Conservation (phyloP, 352 stramenopile genomes). For the Phytophthora melonis region DNA sequence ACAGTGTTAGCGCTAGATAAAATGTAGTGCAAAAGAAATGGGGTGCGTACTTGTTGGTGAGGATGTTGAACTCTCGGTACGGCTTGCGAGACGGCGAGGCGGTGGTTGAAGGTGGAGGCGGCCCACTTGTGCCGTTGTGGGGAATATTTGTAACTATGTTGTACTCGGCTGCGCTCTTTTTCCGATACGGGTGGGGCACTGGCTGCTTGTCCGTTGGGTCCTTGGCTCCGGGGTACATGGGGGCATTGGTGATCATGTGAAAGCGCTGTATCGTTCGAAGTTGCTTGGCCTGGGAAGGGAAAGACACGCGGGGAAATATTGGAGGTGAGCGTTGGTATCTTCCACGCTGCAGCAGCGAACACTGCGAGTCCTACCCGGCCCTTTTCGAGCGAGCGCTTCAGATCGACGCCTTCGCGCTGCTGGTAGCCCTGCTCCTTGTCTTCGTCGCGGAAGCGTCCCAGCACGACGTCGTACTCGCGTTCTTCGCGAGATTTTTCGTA, state of each 20-base stretch:
- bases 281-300: constrained; percentile 56
- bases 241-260: constrained; percentile 73
- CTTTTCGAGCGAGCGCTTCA: constrained; percentile 53
- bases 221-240: constrained; percentile 55
- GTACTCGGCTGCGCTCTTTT: constrained; percentile 52
- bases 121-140: constrained; percentile 16
- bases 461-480: constrained; percentile 73
- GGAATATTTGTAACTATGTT: constrained; percentile 75
- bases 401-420: constrained; percentile 40
- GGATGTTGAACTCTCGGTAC: constrained; percentile 74
- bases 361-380: constrained; percentile 39
- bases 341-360: background rate
- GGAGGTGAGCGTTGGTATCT: constrained; percentile 6
- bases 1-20: constrained; percentile 10
- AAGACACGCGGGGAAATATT: background rate
- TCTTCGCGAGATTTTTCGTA: constrained; percentile 79
- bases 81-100: constrained; percentile 44
- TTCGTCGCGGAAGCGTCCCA: constrained; percentile 74
- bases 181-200: constrained; percentile 42
- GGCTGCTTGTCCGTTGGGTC: constrained; percentile 54
- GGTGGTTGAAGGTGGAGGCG: constrained; percentile 5
- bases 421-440: constrained; percentile 49
- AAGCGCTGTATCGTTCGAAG: constrained; percentile 69
- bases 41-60: constrained; percentile 72
- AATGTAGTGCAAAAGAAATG: background rate